phyloP scores from a whole-genome alignment of 2,329 filamentous ascomycete genomes.

The Dactylellina haptotyla region DNA sequence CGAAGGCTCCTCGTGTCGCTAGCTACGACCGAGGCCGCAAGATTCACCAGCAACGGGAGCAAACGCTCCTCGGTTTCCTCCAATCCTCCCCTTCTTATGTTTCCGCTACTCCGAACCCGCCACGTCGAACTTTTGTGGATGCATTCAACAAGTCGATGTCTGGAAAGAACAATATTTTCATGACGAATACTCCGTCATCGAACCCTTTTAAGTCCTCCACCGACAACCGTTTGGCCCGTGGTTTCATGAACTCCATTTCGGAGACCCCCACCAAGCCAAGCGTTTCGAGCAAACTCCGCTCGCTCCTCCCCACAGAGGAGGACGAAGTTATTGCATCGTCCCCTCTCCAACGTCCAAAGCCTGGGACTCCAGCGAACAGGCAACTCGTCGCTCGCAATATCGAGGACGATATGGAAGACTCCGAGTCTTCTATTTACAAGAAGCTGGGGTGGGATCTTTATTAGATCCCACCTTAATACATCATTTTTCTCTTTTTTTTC shows the following conservation, averaged over 20 bases:
- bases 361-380: constrained; percentile 39
- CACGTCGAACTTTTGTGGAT: constrained; percentile 25
- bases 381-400: constrained; percentile 37
- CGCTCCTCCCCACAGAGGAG: constrained; percentile 24
- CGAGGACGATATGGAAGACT: constrained; percentile 34
- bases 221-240: constrained; percentile 25
- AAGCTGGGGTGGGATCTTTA: constrained; percentile 59
- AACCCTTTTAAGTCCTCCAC: constrained; percentile 39
- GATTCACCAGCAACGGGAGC: constrained; percentile 27
- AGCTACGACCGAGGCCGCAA: constrained; percentile 11
- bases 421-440: constrained; percentile 60
- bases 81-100: constrained; percentile 34
- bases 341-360: constrained; percentile 33
- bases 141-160: constrained; percentile 9
- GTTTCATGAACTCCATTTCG: constrained; percentile 49
- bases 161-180: constrained; percentile 25
- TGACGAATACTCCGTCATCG: constrained; percentile 19
- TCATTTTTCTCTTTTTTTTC: background rate
- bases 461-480: background rate
- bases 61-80: constrained; percentile 18
- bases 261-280: constrained; percentile 47
- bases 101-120: constrained; percentile 21
- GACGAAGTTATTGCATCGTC: constrained; percentile 29
- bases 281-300: constrained; percentile 45
- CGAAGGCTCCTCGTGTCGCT: constrained; percentile 37